These are phyloP conservation scores for Crotalaria pallida DNA, from an alignment of 306 rosid genomes.

Conservation along the genomic window DNA sequence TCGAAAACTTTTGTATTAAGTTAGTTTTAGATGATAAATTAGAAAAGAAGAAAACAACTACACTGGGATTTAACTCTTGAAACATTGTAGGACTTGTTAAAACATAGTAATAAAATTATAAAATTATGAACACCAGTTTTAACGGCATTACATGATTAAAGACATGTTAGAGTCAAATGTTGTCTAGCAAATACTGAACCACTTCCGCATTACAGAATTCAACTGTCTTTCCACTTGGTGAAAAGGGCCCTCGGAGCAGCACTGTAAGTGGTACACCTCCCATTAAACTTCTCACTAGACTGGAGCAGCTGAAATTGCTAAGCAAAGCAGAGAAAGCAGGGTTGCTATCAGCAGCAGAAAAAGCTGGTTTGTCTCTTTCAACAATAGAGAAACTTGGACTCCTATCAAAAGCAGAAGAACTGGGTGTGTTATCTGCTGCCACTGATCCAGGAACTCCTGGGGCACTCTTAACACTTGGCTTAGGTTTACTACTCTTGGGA, in stretches of 20 bases:
- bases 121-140: not conserved
- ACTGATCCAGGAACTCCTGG: constrained; percentile 85
- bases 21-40: too few relatives aligned
- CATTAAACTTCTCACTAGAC: constrained; percentile 70
- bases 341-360: constrained; percentile 82
- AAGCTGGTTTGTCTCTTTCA: constrained; percentile 70
- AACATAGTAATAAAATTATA: too few relatives aligned
- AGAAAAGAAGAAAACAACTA: not conserved
- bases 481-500: constrained; percentile 62
- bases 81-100: not conserved
- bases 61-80: not conserved
- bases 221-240: constrained; percentile 65
- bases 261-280: constrained; percentile 33
- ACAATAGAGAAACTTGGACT: constrained; percentile 72
- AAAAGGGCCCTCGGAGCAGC: constrained; percentile 51
- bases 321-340: constrained; percentile 97
- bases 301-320: constrained; percentile 80
- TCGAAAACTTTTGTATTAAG: too few relatives aligned
- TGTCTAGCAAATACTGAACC: not conserved
- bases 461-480: constrained; percentile 52
- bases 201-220: constrained; percentile 33
- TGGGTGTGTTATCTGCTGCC: constrained; percentile 85
- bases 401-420: constrained; percentile 87
- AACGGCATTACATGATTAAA: not conserved
- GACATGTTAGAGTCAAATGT: not conserved